Conservation (phyloP, 2,329 filamentous ascomycete species). For the Polytolypa hystricis region DNA sequence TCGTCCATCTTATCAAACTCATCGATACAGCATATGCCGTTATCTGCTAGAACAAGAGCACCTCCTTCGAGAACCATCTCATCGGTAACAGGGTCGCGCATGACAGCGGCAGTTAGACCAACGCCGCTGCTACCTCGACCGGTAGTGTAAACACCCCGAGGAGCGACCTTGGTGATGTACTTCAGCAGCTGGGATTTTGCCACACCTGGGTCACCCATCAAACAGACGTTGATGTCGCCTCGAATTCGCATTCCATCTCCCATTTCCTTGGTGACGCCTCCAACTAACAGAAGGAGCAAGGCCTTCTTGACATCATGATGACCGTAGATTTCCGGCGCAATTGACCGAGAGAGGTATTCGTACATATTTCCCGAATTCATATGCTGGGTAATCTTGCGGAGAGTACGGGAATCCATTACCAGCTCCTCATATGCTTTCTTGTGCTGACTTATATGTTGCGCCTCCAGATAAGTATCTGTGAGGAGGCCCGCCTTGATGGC, state of each 20-base stretch:
- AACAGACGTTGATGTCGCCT: slow-evolving; percentile 95
- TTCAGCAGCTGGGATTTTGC: slow-evolving; percentile 97
- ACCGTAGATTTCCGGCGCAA: slow-evolving; percentile 93
- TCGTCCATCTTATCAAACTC: slow-evolving; percentile 85
- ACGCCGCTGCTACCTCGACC: slow-evolving; percentile 73
- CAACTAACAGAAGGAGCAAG: slow-evolving; percentile 85
- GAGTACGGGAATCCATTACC: slow-evolving; percentile 65
- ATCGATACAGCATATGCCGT: slow-evolving; percentile 74
- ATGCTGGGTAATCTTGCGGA: slow-evolving; percentile 75
- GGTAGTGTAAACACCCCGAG: slow-evolving; percentile 76
- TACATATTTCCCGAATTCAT: slow-evolving; percentile 83
- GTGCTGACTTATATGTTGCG: slow-evolving; percentile 86
- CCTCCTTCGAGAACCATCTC: slow-evolving; percentile 73
- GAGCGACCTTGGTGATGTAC: slow-evolving; percentile 96
- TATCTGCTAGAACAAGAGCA: slow-evolving; percentile 67
- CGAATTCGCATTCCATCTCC: slow-evolving; percentile 98
- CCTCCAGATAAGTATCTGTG: slow-evolving; percentile 94
- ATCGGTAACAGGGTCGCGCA: slow-evolving; percentile 67
- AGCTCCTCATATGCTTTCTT: slow-evolving; percentile 97
- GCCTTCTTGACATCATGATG: slow-evolving; percentile 98
- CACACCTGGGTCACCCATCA: slow-evolving; percentile 99
- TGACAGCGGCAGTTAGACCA: slow-evolving; percentile 70
- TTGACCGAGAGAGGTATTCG: slow-evolving; percentile 88
- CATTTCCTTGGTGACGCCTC: slow-evolving; percentile 92
- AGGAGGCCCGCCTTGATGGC: slow-evolving; percentile 92